Percentiles rank a stretch among this genome's conserved stretches.
Evolutionary conservation across 176 grass and related monocot genomes (phyloP).

Genomic region (Zoysia pacifica): DNA sequence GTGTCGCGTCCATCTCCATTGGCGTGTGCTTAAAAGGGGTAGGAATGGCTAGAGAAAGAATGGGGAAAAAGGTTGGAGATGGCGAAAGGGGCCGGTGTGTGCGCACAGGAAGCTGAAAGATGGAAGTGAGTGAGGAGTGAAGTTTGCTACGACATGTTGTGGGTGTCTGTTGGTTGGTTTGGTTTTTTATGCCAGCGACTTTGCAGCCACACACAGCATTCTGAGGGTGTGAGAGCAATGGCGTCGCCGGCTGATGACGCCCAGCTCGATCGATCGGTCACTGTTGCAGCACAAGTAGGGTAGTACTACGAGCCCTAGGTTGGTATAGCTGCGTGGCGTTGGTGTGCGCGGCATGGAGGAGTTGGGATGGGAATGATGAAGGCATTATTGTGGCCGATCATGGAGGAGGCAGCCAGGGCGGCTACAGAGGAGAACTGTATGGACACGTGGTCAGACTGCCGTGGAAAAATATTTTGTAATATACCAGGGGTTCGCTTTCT

Average conservation of each 20-base stretch:
- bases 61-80: slow-evolving; percentile 39
- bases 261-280: background rate
- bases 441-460: slow-evolving; percentile 40
- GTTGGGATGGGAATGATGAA: slow-evolving; percentile 54
- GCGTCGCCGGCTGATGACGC: slow-evolving; percentile 14
- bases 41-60: slow-evolving; percentile 6
- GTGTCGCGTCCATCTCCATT: slow-evolving; percentile 1
- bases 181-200: slow-evolving; percentile 44
- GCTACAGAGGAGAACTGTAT: slow-evolving; percentile 40
- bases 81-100: slow-evolving; percentile 32
- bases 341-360: slow-evolving; percentile 40
- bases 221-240: slow-evolving; percentile 31
- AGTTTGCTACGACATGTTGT: slow-evolving; percentile 25
- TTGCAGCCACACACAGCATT: background rate
- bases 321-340: slow-evolving; percentile 28
- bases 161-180: slow-evolving; percentile 14
- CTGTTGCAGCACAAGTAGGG: slow-evolving; percentile 45
- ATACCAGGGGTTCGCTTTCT: too few species aligned
- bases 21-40: slow-evolving; percentile 25
- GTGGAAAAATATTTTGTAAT: background rate
- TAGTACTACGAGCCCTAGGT: slow-evolving; percentile 16
- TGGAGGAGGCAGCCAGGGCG: slow-evolving; percentile 8
- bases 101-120: slow-evolving; percentile 55
- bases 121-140: slow-evolving; percentile 31
- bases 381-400: slow-evolving; percentile 58